These are phyloP conservation scores for Endoconidiophora polonica DNA, from an alignment of 2,329 filamentous ascomycete genomes.

Conservation along the genomic window DNA sequence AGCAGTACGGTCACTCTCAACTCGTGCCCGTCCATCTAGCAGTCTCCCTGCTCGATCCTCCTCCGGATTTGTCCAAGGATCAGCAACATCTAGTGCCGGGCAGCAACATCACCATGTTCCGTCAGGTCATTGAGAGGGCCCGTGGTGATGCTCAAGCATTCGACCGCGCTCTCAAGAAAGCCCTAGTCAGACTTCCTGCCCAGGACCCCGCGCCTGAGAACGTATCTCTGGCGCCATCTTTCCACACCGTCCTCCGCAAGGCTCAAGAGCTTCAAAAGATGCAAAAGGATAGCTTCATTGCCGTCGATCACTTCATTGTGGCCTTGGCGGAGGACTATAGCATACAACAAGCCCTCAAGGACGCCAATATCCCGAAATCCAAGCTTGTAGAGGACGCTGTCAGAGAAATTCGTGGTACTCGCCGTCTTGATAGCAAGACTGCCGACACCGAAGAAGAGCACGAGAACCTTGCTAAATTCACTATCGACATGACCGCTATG, in stretches of 20 bases:
- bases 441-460: conserved; percentile 85
- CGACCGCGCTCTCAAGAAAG: conserved; percentile 80
- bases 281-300: conserved; percentile 93
- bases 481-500: conserved; percentile 94
- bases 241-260: conserved; percentile 66
- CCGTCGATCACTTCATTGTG: conserved; percentile 85
- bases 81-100: conserved; percentile 59
- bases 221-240: conserved; percentile 64
- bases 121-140: conserved; percentile 84
- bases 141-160: conserved; percentile 84
- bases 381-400: conserved; percentile 88
- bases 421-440: conserved; percentile 86
- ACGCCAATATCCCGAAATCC: conserved; percentile 78
- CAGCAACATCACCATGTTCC: conserved; percentile 60
- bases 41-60: conserved; percentile 61
- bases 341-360: conserved; percentile 59
- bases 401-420: conserved; percentile 78
- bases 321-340: conserved; percentile 62
- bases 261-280: conserved; percentile 85
- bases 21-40: conserved; percentile 81
- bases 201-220: conserved; percentile 90
- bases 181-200: conserved; percentile 73
- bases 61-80: conserved; percentile 61
- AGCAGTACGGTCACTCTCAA: conserved; percentile 83
- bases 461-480: conserved; percentile 95